Evolutionary conservation across 2,329 filamentous ascomycete genomes (phyloP).

Genomic region (Didymella lethalis): DNA sequence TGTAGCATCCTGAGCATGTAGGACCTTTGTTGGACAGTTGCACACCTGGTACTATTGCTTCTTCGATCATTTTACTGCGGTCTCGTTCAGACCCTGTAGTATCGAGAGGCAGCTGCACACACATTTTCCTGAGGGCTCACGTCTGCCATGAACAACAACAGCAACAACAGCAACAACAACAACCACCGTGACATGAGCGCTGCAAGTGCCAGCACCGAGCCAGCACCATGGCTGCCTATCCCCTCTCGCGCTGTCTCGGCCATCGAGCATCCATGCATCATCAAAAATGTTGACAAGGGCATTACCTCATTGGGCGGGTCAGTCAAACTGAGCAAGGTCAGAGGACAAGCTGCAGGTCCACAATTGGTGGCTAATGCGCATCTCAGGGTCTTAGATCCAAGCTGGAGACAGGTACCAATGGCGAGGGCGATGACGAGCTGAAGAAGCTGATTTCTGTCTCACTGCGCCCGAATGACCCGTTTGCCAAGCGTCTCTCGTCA

Average conservation of each 20-base stretch:
- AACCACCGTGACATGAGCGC: constrained; percentile 14
- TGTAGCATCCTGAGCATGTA: background rate
- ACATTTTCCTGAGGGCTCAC: constrained; percentile 2
- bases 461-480: constrained; percentile 79
- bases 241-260: constrained; percentile 63
- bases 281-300: constrained; percentile 70
- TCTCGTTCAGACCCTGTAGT: constrained; percentile 12
- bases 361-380: constrained; percentile 22
- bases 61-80: background rate
- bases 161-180: too few species aligned
- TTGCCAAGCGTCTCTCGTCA: constrained; percentile 80
- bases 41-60: background rate
- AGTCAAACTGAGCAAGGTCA: constrained; percentile 62
- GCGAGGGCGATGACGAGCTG: constrained; percentile 45
- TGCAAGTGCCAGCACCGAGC: constrained; percentile 14
- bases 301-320: constrained; percentile 69
- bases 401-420: constrained; percentile 33
- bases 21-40: background rate
- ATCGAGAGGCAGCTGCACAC: constrained; percentile 12
- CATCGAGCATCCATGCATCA: constrained; percentile 72
- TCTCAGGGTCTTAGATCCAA: constrained; percentile 40
- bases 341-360: constrained; percentile 20
- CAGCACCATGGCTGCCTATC: constrained; percentile 59
- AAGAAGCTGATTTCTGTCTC: constrained; percentile 70
- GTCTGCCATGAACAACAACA: constrained; percentile 23